These are phyloP conservation scores for Hyaloscypha finlandica DNA, from an alignment of 495 filamentous ascomycete genomes.

Conservation along the genomic window DNA sequence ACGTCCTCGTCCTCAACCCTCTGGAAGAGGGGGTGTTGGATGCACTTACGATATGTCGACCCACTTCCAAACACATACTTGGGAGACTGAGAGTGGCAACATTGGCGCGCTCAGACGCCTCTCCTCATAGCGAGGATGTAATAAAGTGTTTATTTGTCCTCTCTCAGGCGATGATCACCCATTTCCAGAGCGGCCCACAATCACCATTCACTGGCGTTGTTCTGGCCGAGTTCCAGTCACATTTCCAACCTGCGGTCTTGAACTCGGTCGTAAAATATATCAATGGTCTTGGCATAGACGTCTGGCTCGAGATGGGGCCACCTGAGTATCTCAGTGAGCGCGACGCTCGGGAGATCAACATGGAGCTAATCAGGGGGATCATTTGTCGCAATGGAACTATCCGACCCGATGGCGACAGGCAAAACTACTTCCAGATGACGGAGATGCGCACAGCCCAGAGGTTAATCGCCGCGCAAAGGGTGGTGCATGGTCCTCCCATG, in stretches of 20 bases:
- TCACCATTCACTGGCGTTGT: slow-evolving; percentile 49
- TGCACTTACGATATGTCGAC: slow-evolving; percentile 27
- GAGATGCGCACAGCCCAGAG: slow-evolving; percentile 45
- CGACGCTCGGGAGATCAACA: slow-evolving; percentile 34
- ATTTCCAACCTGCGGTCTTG: slow-evolving; percentile 36
- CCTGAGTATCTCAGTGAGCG: slow-evolving; percentile 45
- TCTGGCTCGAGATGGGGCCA: slow-evolving; percentile 50
- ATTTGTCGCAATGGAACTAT: slow-evolving; percentile 48
- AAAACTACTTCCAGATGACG: slow-evolving; percentile 48
- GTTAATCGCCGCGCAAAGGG: slow-evolving; percentile 52
- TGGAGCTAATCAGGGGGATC: slow-evolving; percentile 39
- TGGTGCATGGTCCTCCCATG: slow-evolving; percentile 43
- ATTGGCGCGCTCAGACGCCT: slow-evolving; percentile 21
- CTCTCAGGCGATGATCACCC: slow-evolving; percentile 30
- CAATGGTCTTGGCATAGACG: slow-evolving; percentile 40
- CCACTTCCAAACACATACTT: not conserved
- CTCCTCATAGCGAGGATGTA: slow-evolving; percentile 10
- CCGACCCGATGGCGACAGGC: slow-evolving; percentile 42
- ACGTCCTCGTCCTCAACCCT: slow-evolving; percentile 45
- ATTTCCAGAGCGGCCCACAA: slow-evolving; percentile 39
- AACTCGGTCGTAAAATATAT: slow-evolving; percentile 42
- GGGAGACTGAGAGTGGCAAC: not conserved
- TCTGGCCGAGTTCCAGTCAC: slow-evolving; percentile 49
- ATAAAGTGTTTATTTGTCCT: slow-evolving; percentile 9
- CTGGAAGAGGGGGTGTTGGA: slow-evolving; percentile 39